Evolutionary conservation across 2,329 filamentous ascomycete species (phyloP).

Genomic region (Knoxdaviesia capensis): DNA sequence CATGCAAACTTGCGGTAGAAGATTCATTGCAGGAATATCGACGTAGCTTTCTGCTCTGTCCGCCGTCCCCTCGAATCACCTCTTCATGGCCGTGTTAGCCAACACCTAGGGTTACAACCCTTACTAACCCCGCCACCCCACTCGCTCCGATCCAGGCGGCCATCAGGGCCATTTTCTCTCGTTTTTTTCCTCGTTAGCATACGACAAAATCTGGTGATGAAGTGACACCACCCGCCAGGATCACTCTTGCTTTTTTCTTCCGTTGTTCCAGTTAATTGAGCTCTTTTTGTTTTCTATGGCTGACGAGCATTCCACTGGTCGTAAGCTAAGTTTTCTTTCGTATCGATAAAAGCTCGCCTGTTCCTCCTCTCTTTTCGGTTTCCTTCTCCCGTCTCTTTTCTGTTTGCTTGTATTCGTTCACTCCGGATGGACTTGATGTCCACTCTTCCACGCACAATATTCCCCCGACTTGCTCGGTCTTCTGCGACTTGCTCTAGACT

Average conservation of each 20-base stretch:
- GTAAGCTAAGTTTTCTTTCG: neutral
- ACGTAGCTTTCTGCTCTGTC: too few species aligned
- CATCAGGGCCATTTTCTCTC: neutral
- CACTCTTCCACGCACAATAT: neutral
- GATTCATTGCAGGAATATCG: too few species aligned
- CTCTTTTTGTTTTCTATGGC: neutral
- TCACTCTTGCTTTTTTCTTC: conserved; percentile 1
- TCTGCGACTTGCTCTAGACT: neutral
- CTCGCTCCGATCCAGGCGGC: too few species aligned
- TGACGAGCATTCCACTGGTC: too few species aligned
- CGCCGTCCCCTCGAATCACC: too few species aligned
- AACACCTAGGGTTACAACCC: too few species aligned
- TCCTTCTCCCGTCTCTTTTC: neutral
- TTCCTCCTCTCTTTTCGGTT: neutral
- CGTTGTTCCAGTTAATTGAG: neutral
- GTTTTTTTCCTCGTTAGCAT: neutral
- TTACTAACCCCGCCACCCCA: too few species aligned
- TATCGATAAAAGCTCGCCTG: neutral
- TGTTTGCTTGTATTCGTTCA: neutral
- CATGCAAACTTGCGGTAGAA: too few species aligned
- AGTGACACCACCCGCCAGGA: neutral
- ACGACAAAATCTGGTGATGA: neutral
- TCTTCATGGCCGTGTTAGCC: too few species aligned
- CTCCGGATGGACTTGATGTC: neutral
- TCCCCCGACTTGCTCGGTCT: neutral